Base-by-base conservation (phyloP, 805 yeast species). In the Grigorovia jiainica region DNA sequence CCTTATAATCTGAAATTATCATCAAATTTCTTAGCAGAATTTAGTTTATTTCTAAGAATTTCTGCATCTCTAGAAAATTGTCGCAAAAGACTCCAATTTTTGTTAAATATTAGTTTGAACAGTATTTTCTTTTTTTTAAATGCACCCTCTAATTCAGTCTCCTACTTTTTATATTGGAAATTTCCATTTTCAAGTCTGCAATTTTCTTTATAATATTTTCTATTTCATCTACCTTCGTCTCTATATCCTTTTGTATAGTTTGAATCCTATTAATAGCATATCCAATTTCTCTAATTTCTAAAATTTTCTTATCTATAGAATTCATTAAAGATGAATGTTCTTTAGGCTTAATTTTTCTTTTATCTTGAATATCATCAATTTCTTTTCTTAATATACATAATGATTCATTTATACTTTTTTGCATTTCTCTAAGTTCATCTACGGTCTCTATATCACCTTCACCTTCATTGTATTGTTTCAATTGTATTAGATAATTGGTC, bases 1-100 rank as follows among this genome's bases (percentile, higher is more conserved):
- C 75, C 38, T 74, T 70, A 52, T 78, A 92, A 47, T 89, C 96
- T 0, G 81, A 71, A 2, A 65, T 64, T 9, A 1, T 25, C 29
- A 13, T 49, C 50, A 36, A 54, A 45, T 2, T 44, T 46, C 1
- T 41, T 34, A 2, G 58, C 36, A 13, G 48, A n/a, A 7, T 20
- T 31, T 8, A 31, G 15, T 13, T 30, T 36, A 8, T 8, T 23
- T 16, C 13, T 25, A 30, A 30, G 17, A n/a, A 19, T n/a, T 15
- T 38, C 45, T 7, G 25, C 23, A 10, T 34, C 31, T n/a, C 21
- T 37, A n/a, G 33, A 34, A 19, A 43, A 13, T 15, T 24, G 36
- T 20, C 34, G 29, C 20, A 39, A 19, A n/a, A 17, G 30, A 20
- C 4, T 36, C 24, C 13, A 32, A 21, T 11, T 7, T 19, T 10